Evolutionary conservation across 129 eudicot genomes (phyloP), one percentile per base, ranked within the genome.

Genomic region (Oenanthe sinensis): DNA sequence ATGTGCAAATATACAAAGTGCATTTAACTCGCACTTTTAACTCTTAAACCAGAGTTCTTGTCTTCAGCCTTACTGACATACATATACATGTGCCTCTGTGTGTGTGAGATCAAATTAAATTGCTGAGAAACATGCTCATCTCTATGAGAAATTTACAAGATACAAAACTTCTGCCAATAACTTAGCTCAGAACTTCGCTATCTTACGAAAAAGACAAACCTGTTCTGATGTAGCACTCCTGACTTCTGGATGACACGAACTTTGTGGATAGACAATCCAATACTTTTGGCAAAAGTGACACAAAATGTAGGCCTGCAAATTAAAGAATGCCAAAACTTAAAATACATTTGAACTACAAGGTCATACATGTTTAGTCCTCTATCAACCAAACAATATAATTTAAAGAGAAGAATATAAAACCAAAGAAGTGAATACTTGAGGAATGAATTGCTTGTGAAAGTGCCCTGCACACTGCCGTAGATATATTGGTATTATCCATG

Each of bases 211-310:
- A 22, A 70, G 63, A 7, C 30, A 81, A 83, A 92, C 99, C 99
- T 87, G 99, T 89, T 88, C 87, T 88, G 80, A 95, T 86, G 88
- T 89, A 95, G 90, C 97, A 95, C 52, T 95, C 99, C 8, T 90
- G 99, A 85, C 84, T 86, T 82, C 84, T 92, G 71, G 87, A 92
- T 76, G 94, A 82, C 78, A 81, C 46, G 54, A 95, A 95, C 79
- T 86, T 95, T 39, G 88, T 84, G 63, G 97, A 87, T 74, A 95
- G 79, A 81, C 92, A 90, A 80, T 95, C 93, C 62, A 95, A 85
- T 70, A 92, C 85, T 84, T 85, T 86, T 33, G 99, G 99, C 83
- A 95, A 77, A 52, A 87, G 75, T 40, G 91, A 69, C 62, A 85
- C 82, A 79, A 95, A 89, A 58, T 90, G 92, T 76, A 85, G 90